These are phyloP conservation scores for Hirschfeldia incana DNA, from an alignment of 345 rosid genomes.

Conservation along the genomic window DNA sequence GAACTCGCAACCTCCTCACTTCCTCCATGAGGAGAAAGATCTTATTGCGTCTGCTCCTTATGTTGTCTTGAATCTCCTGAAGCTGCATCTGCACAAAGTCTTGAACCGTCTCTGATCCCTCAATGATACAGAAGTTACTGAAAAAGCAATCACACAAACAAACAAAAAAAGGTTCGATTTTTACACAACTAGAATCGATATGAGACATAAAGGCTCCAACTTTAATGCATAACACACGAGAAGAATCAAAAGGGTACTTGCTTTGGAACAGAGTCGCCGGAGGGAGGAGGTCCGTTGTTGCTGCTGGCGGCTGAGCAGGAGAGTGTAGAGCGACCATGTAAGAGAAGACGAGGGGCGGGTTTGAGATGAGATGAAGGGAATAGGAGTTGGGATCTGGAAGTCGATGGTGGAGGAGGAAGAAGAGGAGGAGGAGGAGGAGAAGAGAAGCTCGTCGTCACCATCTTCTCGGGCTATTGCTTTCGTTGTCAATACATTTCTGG, in stretches of 20 bases:
- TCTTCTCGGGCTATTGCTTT: background rate
- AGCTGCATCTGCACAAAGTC: conserved; percentile 88
- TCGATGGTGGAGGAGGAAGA: conserved; percentile 34
- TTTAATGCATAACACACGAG: no score
- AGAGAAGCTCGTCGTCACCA: conserved; percentile 32
- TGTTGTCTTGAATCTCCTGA: conserved; percentile 80
- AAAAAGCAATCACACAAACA: background rate
- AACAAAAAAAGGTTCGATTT: background rate
- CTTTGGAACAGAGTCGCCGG: conserved; percentile 60
- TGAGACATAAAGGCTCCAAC: background rate
- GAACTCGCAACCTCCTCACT: conserved; percentile 88
- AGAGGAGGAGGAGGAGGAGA: conserved; percentile 34
- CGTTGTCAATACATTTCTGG: background rate
- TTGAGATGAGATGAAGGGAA: conserved; percentile 31
- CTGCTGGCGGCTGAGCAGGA: conserved; percentile 45
- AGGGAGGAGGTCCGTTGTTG: conserved; percentile 43
- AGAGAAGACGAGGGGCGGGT: conserved; percentile 26
- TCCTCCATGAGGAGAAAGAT: conserved; percentile 99
- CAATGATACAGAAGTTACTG: conserved; percentile 91
- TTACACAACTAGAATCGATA: background rate
- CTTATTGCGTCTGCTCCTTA: conserved; percentile 84
- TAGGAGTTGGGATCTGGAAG: conserved; percentile 33
- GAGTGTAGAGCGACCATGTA: conserved; percentile 34
- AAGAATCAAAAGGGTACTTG: no score
- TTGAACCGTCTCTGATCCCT: conserved; percentile 90